A percentile compares a stretch with the other conserved stretches of the same genome.
phyloP scores from a whole-genome alignment of 2,329 filamentous ascomycete species.

The Xylaria sp. region DNA sequence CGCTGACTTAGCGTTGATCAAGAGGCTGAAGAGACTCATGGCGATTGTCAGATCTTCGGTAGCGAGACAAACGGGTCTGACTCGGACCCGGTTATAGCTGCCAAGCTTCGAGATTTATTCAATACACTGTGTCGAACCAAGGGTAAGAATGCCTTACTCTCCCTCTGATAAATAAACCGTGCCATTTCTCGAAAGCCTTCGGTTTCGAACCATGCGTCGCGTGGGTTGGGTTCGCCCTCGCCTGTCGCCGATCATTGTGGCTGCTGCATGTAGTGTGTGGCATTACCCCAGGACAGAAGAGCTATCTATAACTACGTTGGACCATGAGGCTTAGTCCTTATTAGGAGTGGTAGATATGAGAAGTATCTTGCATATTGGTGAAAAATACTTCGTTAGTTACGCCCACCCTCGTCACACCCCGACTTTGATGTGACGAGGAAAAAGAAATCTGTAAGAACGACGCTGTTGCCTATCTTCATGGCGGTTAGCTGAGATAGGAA shows the following conservation, averaged over 20 bases:
- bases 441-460: conserved; percentile 31
- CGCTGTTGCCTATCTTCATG: conserved; percentile 11
- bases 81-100: conserved; percentile 9
- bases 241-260: conserved; percentile 32
- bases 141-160: conserved; percentile 24
- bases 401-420: conserved; percentile 21
- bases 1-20: conserved; percentile 32
- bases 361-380: conserved; percentile 17
- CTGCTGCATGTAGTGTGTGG: conserved; percentile 25
- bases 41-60: conserved; percentile 16
- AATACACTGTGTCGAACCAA: neutral
- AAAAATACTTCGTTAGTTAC: conserved; percentile 12
- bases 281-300: conserved; percentile 7
- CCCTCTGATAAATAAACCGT: conserved; percentile 21
- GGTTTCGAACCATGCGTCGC: conserved; percentile 22
- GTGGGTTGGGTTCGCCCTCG: conserved; percentile 35
- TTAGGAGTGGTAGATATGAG: neutral
- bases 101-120: conserved; percentile 25
- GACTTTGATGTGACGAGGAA: conserved; percentile 25
- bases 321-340: conserved; percentile 21
- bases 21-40: conserved; percentile 36
- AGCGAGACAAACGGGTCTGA: conserved; percentile 24
- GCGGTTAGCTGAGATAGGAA: conserved; percentile 14
- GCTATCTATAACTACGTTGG: neutral
- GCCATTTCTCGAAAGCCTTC: conserved; percentile 16